These are phyloP conservation scores for Geotrichum ghanense DNA, from an alignment of 805 yeast genomes.

Conservation along the genomic window DNA sequence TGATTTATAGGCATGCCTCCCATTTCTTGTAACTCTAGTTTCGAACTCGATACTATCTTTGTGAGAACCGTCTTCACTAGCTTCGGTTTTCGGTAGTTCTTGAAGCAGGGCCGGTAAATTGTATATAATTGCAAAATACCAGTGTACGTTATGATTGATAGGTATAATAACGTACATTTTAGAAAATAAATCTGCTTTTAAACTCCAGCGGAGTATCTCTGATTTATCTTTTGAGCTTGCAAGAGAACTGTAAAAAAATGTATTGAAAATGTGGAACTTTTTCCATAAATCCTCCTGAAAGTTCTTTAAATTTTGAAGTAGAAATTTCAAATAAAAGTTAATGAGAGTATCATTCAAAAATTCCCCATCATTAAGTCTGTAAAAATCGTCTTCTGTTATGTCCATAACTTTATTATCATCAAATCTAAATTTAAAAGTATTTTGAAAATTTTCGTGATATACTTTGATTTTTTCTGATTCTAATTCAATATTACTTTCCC, in stretches of 20 bases:
- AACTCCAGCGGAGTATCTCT: slow-evolving; percentile 70
- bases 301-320: slow-evolving; percentile 21
- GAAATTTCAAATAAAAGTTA: slow-evolving; percentile 57
- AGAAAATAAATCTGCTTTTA: slow-evolving; percentile 48
- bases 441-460: neutral
- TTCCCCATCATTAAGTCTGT: slow-evolving; percentile 64
- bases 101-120: slow-evolving; percentile 27
- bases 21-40: neutral
- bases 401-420: slow-evolving; percentile 42
- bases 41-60: neutral
- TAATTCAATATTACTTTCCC: slow-evolving; percentile 52
- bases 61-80: too few relatives aligned
- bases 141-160: slow-evolving; percentile 68
- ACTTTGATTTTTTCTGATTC: slow-evolving; percentile 1
- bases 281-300: slow-evolving; percentile 20
- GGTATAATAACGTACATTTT: slow-evolving; percentile 64
- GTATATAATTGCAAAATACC: slow-evolving; percentile 74
- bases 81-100: slow-evolving; percentile 3
- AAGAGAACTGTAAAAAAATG: slow-evolving; percentile 68
- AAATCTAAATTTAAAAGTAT: slow-evolving; percentile 25
- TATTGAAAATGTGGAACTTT: slow-evolving; percentile 50
- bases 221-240: slow-evolving; percentile 36
- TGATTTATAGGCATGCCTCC: neutral
- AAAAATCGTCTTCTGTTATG: slow-evolving; percentile 60
- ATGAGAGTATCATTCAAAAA: slow-evolving; percentile 87